These are phyloP conservation scores for Magnusiomyces fungicola DNA, from an alignment of 1,139 yeast genomes.

Conservation along the genomic window DNA sequence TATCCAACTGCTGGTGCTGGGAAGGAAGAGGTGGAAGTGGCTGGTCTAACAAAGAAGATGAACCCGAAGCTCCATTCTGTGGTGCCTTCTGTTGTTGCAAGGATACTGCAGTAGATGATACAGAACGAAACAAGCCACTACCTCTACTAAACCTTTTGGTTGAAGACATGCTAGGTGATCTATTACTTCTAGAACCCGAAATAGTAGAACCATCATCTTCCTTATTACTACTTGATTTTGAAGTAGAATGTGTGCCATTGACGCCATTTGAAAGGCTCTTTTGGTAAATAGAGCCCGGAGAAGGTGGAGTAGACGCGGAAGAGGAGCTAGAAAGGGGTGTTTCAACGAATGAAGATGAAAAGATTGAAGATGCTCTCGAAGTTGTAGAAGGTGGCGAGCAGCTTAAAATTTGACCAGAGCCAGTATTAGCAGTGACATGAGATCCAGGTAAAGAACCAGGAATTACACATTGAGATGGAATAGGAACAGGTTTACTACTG, in stretches of 20 bases:
- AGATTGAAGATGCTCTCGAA: conserved; percentile 13
- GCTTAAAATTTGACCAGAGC: background rate
- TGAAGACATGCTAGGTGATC: too few species aligned
- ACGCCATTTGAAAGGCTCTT: background rate
- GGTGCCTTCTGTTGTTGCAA: background rate
- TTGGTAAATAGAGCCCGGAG: conserved; percentile 16
- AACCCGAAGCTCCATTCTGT: background rate
- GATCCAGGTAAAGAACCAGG: too few species aligned
- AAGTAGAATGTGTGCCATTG: too few species aligned
- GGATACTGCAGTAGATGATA: too few species aligned
- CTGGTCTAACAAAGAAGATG: background rate
- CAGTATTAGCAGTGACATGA: too few species aligned
- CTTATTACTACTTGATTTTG: too few species aligned
- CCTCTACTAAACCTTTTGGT: too few species aligned
- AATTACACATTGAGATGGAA: too few species aligned
- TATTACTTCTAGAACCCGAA: too few species aligned
- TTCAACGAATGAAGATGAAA: conserved; percentile 17
- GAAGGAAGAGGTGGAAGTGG: conserved; percentile 1
- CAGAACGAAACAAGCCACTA: too few species aligned
- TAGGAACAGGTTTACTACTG: too few species aligned
- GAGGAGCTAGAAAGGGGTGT: conserved; percentile 19
- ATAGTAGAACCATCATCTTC: too few species aligned
- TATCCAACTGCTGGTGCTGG: background rate
- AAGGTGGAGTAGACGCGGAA: conserved; percentile 18
- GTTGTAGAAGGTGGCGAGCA: conserved; percentile 12